Conservation (phyloP, 129 eudicot genomes). For the Chrysanthemum makinoi region DNA sequence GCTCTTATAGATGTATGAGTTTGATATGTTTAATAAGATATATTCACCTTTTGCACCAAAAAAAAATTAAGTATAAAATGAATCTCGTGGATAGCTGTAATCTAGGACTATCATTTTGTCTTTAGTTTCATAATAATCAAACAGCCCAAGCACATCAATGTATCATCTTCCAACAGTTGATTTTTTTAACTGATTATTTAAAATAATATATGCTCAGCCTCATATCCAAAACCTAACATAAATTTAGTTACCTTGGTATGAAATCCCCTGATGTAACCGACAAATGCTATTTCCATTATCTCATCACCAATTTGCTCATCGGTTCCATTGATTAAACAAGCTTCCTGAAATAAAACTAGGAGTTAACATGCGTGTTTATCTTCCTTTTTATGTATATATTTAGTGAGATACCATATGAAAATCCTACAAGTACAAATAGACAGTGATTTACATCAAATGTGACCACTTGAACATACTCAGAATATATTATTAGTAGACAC, state of each 20-base stretch:
- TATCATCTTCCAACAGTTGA: neutral
- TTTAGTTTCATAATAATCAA: no score
- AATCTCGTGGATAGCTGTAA: neutral
- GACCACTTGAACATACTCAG: neutral
- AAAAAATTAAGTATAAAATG: neutral
- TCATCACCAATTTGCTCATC: constrained; percentile 29
- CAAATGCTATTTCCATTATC: constrained; percentile 45
- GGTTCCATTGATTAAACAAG: constrained; percentile 36
- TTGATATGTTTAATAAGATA: no score
- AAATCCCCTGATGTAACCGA: constrained; percentile 69
- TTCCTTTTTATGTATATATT: neutral
- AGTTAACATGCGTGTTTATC: neutral
- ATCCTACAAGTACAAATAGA: neutral
- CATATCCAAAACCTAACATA: no score
- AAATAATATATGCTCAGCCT: no score
- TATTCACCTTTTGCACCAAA: no score
- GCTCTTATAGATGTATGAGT: no score
- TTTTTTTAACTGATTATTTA: neutral
- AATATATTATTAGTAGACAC: neutral
- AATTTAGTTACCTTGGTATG: constrained; percentile 43
- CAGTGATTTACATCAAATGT: neutral
- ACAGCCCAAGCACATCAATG: no score
- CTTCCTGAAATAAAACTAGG: constrained; percentile 39
- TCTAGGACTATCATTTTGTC: neutral
- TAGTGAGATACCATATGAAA: neutral